Percentiles rank a stretch among this genome's conserved stretches.
These are phyloP conservation scores for Cicer bijugum DNA, from an alignment of 306 rosid species.

Conservation along the genomic window DNA sequence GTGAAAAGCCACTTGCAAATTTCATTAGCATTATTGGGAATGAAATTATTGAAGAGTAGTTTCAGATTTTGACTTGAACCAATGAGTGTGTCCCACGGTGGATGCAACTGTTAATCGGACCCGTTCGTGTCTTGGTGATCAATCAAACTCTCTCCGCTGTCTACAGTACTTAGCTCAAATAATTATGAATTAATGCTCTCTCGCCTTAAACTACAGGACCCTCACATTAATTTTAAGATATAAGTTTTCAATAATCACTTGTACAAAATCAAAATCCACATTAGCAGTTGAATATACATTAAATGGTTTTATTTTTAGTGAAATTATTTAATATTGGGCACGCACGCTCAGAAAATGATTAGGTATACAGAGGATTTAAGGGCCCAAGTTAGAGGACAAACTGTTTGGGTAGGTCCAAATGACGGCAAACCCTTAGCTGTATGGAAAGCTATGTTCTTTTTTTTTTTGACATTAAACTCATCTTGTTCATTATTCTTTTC, in stretches of 20 bases:
- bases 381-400: conserved; percentile 38
- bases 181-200: conserved; percentile 42
- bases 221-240: neutral
- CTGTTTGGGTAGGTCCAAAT: conserved; percentile 65
- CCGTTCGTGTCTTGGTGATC: conserved; percentile 41
- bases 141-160: conserved; percentile 60
- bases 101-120: conserved; percentile 25
- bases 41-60: neutral
- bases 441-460: conserved; percentile 58
- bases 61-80: neutral
- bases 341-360: conserved; percentile 46
- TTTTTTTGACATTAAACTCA: conserved; percentile 36
- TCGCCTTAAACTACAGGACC: conserved; percentile 38
- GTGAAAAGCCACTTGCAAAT: neutral
- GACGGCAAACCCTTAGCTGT: conserved; percentile 77
- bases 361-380: neutral
- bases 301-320: neutral
- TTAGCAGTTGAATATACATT: neutral
- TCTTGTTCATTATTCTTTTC: conserved; percentile 20
- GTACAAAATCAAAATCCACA: too few species aligned
- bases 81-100: conserved; percentile 38
- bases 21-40: neutral
- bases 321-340: neutral
- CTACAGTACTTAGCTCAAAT: conserved; percentile 34
- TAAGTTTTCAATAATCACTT: too few species aligned